phyloP scores from a whole-genome alignment of 176 grass and related monocot species.

The Triticum monococcum region DNA sequence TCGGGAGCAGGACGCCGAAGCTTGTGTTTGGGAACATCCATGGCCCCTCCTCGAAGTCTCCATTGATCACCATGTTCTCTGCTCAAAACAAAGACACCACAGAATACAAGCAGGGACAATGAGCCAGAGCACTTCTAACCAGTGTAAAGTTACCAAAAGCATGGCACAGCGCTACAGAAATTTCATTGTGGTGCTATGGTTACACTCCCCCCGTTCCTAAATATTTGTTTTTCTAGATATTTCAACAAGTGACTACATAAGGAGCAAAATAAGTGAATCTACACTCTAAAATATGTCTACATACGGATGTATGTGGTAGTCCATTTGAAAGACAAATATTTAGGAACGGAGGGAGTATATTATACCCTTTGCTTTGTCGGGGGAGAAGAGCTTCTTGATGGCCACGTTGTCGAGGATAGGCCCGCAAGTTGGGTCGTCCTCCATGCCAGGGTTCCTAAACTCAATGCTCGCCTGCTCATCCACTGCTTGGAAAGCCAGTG shows the following conservation, averaged over 20 bases:
- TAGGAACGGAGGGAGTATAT: no score
- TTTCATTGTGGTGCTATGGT: background rate
- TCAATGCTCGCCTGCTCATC: conserved; percentile 63
- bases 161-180: background rate
- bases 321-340: no score
- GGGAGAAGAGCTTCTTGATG: conserved; percentile 89
- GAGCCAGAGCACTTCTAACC: background rate
- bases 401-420: conserved; percentile 91
- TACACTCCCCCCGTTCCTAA: no score
- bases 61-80: conserved; percentile 86
- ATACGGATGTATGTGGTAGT: no score
- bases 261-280: no score
- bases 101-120: background rate
- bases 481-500: conserved; percentile 74
- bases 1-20: conserved; percentile 90
- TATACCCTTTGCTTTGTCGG: conserved; percentile 70
- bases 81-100: conserved; percentile 22
- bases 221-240: no score
- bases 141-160: background rate
- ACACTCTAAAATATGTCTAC: no score
- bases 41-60: conserved; percentile 96
- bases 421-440: conserved; percentile 93
- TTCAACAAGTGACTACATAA: no score
- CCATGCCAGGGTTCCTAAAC: conserved; percentile 98
- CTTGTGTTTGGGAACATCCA: conserved; percentile 94